phyloP scores from a whole-genome alignment of 164 flowering plant genomes.

The Annona squamosa region DNA sequence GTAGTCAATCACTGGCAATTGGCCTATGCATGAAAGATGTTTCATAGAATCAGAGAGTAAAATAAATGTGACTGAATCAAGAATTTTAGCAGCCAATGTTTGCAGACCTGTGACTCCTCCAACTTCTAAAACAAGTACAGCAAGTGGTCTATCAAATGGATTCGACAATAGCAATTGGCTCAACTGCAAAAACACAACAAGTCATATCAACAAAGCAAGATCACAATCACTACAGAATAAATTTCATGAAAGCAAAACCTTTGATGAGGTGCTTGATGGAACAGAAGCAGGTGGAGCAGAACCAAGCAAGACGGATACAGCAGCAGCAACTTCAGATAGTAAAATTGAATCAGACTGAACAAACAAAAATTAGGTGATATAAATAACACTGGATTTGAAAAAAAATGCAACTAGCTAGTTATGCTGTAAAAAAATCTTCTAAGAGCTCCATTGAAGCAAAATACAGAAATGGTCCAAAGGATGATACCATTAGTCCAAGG shows the following conservation, averaged over 20 bases:
- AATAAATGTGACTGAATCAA: background rate
- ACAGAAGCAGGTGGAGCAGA: slow-evolving; percentile 70
- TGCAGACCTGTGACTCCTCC: slow-evolving; percentile 51
- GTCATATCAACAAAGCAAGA: background rate
- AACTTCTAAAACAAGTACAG: slow-evolving; percentile 67
- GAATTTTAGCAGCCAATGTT: background rate
- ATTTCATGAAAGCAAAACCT: slow-evolving; percentile 1
- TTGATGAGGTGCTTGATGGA: slow-evolving; percentile 29
- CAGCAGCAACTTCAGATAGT: slow-evolving; percentile 64
- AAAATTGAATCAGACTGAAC: slow-evolving; percentile 43
- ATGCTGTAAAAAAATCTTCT: background rate
- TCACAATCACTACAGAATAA: background rate
- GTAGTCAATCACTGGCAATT: slow-evolving; percentile 14
- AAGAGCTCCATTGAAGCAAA: background rate
- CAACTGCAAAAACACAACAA: slow-evolving; percentile 43
- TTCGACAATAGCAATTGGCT: slow-evolving; percentile 71
- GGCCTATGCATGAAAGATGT: slow-evolving; percentile 29
- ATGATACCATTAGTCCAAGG: background rate
- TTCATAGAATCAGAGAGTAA: background rate
- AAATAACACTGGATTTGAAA: background rate
- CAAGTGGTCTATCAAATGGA: slow-evolving; percentile 84
- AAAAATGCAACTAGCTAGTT: background rate
- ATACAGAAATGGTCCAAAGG: background rate
- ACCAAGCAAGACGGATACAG: slow-evolving; percentile 82
- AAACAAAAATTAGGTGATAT: slow-evolving; percentile 5